phyloP scores from a whole-genome alignment of 306 rosid species.

The Datisca glomerata region DNA sequence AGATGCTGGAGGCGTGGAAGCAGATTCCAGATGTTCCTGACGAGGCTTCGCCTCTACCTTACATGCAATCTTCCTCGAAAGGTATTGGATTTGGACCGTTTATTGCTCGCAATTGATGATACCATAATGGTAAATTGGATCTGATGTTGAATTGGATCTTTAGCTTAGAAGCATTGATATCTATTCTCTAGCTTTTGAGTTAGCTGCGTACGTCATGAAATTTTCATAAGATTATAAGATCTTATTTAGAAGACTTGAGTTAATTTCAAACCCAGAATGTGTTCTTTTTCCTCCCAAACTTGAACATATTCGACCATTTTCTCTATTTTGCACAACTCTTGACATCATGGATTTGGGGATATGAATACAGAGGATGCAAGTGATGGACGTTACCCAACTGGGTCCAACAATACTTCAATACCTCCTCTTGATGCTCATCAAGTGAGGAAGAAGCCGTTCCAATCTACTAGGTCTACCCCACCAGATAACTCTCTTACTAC shows the following conservation, averaged over 20 bases:
- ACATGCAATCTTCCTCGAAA: slow-evolving; percentile 52
- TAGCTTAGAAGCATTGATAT: too few species aligned
- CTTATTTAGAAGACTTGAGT: too few species aligned
- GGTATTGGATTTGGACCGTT: slow-evolving; percentile 42
- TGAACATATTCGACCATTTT: not conserved
- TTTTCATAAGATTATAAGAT: too few species aligned
- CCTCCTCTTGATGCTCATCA: slow-evolving; percentile 34
- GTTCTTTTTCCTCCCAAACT: not conserved
- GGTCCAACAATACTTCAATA: slow-evolving; percentile 31
- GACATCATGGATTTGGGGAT: slow-evolving; percentile 10
- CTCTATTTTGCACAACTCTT: not conserved
- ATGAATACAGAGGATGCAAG: slow-evolving; percentile 44
- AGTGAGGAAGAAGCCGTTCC: slow-evolving; percentile 31
- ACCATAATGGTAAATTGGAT: too few species aligned
- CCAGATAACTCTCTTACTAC: slow-evolving; percentile 44
- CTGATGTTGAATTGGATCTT: too few species aligned
- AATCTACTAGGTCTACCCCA: slow-evolving; percentile 35
- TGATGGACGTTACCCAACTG: slow-evolving; percentile 44
- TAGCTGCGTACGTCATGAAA: too few species aligned
- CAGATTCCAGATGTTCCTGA: slow-evolving; percentile 78
- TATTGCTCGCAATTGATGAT: too few species aligned
- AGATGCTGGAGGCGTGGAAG: slow-evolving; percentile 84
- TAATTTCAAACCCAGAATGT: not conserved
- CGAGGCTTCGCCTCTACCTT: slow-evolving; percentile 58
- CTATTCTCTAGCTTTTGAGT: too few species aligned